Evolutionary conservation across 2,329 filamentous ascomycete species (phyloP), one percentile per base, ranked within the genome.

Genomic region (Fusarium staphyleae): DNA sequence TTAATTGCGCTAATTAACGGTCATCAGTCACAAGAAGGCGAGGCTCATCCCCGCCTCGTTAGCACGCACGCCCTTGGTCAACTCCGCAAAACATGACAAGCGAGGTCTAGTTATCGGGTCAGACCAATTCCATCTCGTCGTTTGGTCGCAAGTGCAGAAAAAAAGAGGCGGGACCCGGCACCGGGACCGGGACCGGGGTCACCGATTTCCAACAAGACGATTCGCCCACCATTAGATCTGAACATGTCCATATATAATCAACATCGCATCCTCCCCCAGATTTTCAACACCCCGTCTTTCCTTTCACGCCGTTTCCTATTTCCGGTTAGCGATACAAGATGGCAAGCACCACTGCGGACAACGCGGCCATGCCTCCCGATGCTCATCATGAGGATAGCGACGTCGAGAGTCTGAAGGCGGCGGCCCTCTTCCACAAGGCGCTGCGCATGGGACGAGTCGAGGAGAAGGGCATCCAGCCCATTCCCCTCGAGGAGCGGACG

Each of bases 381-480:
- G 53, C 32, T 14, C 55, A 62, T 3, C 55, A 63, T n/a, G 65
- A 67, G 42, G 50, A 64, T 16, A 70, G 66, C 54, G 66, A 70
- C 29, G 57, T 55, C 3, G 63, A 65, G 37, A 68, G 66, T 48
- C 52, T 67, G 50, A 62, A 65, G 60, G 57, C 64, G 1, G 60
- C 66, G 41, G 65, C 68, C 11, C 39, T 68, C 45, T 67, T 72
- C 45, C 68, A 65, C 59, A 71, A 70, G 48, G 62, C 74, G 13
- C 57, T 75, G 41, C 69, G 72, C 8, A 68, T 69, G 54, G 71
- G 73, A 44, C 61, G 74, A n/a, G 74, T 80, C 12, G 78, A 80
- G 65, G 68, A 75, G 43, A 72, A 72, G 50, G 77, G 77, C 36
- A 75, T 78, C 30, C 70, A 75, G 15, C 78, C 78, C 1, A 70